Evolutionary conservation across 176 grass and related monocot species (phyloP).

Genomic region (Elaeis guineensis): DNA sequence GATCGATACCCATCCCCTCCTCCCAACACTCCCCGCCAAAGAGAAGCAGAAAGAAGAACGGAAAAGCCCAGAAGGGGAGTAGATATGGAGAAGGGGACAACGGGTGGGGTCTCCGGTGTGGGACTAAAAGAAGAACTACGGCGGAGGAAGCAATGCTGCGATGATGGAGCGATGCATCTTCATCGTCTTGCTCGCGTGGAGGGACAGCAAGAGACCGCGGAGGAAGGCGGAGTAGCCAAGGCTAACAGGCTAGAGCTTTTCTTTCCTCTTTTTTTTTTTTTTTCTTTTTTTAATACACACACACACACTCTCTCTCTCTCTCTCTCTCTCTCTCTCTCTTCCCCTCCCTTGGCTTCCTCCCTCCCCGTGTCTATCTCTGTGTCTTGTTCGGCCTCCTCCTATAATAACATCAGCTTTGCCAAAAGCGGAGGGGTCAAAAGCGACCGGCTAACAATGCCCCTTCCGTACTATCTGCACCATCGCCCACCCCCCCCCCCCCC

Average conservation of each 20-base stretch:
- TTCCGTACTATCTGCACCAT: background rate
- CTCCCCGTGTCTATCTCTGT: background rate
- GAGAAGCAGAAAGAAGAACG: background rate
- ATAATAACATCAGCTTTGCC: constrained; percentile 30
- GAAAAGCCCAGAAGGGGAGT: background rate
- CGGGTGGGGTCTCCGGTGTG: background rate
- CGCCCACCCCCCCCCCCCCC: background rate
- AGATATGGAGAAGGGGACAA: background rate
- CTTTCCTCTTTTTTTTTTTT: too few relatives aligned
- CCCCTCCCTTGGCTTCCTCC: background rate
- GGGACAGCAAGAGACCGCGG: too few relatives aligned
- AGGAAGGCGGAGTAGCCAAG: too few relatives aligned
- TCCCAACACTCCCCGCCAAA: background rate
- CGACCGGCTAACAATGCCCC: too few relatives aligned
- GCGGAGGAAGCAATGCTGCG: too few relatives aligned
- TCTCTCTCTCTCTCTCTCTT: constrained; percentile 3
- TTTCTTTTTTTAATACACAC: too few relatives aligned
- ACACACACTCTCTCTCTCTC: constrained; percentile 17
- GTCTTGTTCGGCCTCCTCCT: constrained; percentile 5
- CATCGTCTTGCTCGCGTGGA: too few relatives aligned
- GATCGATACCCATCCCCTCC: constrained; percentile 74
- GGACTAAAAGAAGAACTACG: too few relatives aligned
- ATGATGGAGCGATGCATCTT: too few relatives aligned
- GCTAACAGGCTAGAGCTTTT: too few relatives aligned
- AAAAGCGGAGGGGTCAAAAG: constrained; percentile 8